Evolutionary conservation across 208 protist species (phyloP), one percentile per base, ranked within the genome.

Genomic region (Porcisia hertigi): DNA sequence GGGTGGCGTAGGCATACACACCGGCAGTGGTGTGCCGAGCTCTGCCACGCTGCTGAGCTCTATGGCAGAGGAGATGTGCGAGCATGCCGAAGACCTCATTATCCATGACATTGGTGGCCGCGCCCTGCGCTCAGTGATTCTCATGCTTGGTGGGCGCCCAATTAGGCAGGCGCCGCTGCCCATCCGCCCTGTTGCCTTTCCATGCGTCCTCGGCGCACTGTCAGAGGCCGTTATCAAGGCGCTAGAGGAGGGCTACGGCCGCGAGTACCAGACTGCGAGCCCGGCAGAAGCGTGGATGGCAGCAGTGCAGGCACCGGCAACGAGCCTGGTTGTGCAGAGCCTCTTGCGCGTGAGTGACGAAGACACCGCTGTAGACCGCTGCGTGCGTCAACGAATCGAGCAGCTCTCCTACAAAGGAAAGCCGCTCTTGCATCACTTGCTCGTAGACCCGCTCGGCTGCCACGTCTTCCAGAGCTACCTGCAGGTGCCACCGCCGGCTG

Each of bases 391-490:
- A 76, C 81, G 83, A 0, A 64, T 97, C 0, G 86, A 94, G 70
- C 58, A 60, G 43, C 78, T 94, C 23, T 16, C 75, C 62, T 83
- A 89, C 73, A 84, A 86, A 52, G 73, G 81, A 5, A 81, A 83
- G 45, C 70, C 84, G 7, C 77, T 97, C 58, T 82, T 97, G 52
- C 80, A 81, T 57, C 73, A 86, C 58, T 65, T 96, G 9, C 77
- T 97, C 1, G 71, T 84, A 20, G 92, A 97, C 80, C 66, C 72
- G 11, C 69, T 95, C 20, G 94, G 92, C 47, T 92, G 86, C 64
- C 91, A 96, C 77, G 76, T 95, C 25, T 94, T 97, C 67, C 91
- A 96, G 86, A 91, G 90, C n/a, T 96, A 92, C 75, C 39, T 94
- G 41, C 82, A 88, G 69, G 89, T 90, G 30, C 88, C 89, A 3